Base-by-base conservation (phyloP, 2,329 filamentous ascomycete species). In the Coniochaeta prunicola region DNA sequence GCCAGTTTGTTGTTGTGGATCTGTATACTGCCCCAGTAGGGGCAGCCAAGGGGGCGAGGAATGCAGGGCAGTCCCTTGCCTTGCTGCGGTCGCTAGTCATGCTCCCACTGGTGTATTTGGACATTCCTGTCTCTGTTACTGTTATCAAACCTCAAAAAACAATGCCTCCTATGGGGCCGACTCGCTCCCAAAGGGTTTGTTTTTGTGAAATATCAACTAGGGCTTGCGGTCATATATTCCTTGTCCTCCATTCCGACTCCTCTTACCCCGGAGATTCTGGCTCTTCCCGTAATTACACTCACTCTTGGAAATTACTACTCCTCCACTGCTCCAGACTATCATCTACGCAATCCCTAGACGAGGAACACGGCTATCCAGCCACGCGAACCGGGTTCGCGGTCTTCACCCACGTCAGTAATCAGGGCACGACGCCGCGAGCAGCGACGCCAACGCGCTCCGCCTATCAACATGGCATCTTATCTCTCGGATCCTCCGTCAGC, bases 21-120 rank as follows among this genome's bases (percentile, higher is more conserved):
- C 45, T 50, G 6, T 30, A 9, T 50, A 30, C n/a, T n/a, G n/a
- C n/a, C n/a, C n/a, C n/a, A n/a, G n/a, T n/a, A n/a, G n/a, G 45
- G 45, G 45, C 30, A 50, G 30, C 26, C 26, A 26, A 50, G 26
- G 45, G 45, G 45, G 45, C 45, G 24, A 50, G 45, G 45, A 50
- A 50, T 50, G 45, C 45, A 50, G 45, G 45, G 45, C 45, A 7
- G 45, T 50, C 45, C 45, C 45, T 50, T 50, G 45, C 45, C 45
- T 50, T 28, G 24, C 24, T 28, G 21, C 17, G 24, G 30, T 50
- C 24, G 45, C 45, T 50, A 50, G 45, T 50, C 45, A 50, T 50
- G 45, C 26, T 30, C 26, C 21, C 13, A 17, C 45, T 50, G 21
- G 24, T 8, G 6, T 26, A 50, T 50, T 30, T 9, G 45, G 45